Percentiles rank a stretch among this genome's conserved stretches.
Conservation (phyloP, 2,329 filamentous ascomycete genomes). For the Akanthomyces lecanii region DNA sequence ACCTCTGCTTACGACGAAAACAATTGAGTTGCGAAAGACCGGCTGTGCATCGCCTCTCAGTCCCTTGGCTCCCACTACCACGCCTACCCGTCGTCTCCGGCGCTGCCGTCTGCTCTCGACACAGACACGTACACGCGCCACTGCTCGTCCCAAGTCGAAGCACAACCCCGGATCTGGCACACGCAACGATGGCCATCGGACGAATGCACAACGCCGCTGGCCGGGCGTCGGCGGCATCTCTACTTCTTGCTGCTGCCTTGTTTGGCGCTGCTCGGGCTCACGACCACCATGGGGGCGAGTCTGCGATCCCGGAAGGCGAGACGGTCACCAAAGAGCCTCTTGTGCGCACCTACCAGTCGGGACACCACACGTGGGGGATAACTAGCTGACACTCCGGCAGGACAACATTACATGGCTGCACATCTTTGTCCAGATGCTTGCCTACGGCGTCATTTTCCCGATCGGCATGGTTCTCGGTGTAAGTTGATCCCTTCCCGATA, state of each 20-base stretch:
- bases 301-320: constrained; percentile 62
- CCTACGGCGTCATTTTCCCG: constrained; percentile 90
- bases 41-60: neutral
- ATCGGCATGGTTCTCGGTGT: constrained; percentile 93
- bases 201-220: constrained; percentile 1
- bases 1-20: neutral
- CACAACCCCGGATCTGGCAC: neutral
- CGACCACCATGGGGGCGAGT: constrained; percentile 45
- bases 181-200: constrained; percentile 1
- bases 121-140: neutral
- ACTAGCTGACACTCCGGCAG: constrained; percentile 38
- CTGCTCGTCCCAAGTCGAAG: neutral
- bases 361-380: neutral
- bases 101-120: neutral
- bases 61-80: neutral
- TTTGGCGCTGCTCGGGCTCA: constrained; percentile 34
- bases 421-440: constrained; percentile 80
- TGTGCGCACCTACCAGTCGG: constrained; percentile 43
- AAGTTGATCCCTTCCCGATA: constrained; percentile 24
- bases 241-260: constrained; percentile 17
- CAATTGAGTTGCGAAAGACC: neutral
- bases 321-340: constrained; percentile 69
- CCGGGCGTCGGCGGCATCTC: neutral
- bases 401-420: constrained; percentile 90
- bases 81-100: neutral